Conservation (phyloP, 352 stramenopile genomes). For the Pythium brassicae region DNA sequence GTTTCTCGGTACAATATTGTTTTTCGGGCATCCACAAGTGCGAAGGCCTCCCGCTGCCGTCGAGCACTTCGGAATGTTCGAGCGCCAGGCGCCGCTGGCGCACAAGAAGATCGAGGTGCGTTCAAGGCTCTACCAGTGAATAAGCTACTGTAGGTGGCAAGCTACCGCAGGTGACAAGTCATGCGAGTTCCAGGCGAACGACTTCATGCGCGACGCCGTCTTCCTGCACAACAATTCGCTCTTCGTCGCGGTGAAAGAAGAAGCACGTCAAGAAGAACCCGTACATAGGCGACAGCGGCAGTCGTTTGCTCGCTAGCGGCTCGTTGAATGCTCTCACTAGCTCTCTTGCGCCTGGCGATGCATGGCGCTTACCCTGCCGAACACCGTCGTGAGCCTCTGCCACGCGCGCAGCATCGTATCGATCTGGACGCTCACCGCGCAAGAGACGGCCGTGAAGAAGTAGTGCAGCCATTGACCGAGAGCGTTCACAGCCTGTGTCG, state of each 20-base stretch:
- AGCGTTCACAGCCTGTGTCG: slow-evolving; percentile 32
- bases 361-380: slow-evolving; percentile 95
- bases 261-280: too few species aligned
- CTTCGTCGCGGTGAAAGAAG: slow-evolving; percentile 95
- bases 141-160: too few species aligned
- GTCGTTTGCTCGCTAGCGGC: not conserved
- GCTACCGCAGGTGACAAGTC: slow-evolving; percentile 11
- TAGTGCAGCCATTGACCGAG: slow-evolving; percentile 95
- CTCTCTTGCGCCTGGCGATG: too few species aligned
- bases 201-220: slow-evolving; percentile 92
- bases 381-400: slow-evolving; percentile 95
- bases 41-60: slow-evolving; percentile 19
- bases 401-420: slow-evolving; percentile 97
- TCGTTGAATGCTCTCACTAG: too few species aligned
- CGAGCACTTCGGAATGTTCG: slow-evolving; percentile 77
- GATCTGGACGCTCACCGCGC: slow-evolving; percentile 95
- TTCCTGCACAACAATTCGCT: slow-evolving; percentile 98
- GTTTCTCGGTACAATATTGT: too few species aligned
- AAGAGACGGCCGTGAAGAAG: slow-evolving; percentile 94
- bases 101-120: slow-evolving; percentile 46
- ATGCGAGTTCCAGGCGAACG: slow-evolving; percentile 93
- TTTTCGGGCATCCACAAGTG: too few species aligned
- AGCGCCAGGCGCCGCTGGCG: slow-evolving; percentile 46
- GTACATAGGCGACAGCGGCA: slow-evolving; percentile 34
- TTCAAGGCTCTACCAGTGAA: not conserved